Percentiles rank a stretch among this genome's conserved stretches.
phyloP scores from a whole-genome alignment of 768 basidiomycete species.

The Tephrocybe sp. region DNA sequence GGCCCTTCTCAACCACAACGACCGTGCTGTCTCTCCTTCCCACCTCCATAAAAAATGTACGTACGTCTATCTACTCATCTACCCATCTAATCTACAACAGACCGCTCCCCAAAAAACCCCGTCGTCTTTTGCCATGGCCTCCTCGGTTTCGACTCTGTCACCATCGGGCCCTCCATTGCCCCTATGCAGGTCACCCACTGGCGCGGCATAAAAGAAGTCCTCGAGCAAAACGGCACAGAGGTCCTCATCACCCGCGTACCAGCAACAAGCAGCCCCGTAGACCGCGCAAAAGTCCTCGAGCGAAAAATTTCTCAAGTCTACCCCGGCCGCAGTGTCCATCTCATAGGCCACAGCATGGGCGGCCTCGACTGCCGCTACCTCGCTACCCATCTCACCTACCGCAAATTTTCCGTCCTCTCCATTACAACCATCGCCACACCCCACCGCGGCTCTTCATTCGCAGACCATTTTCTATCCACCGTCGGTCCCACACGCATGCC shows the following conservation, averaged over 20 bases:
- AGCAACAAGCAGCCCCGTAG: slow-evolving; percentile 84
- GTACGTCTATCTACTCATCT: slow-evolving; percentile 22
- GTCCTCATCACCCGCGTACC: slow-evolving; percentile 94
- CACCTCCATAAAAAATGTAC: slow-evolving; percentile 61
- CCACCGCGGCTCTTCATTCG: slow-evolving; percentile 91
- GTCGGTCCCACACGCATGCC: slow-evolving; percentile 70
- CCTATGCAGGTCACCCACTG: slow-evolving; percentile 91
- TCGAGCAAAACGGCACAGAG: slow-evolving; percentile 85
- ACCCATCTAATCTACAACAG: slow-evolving; percentile 35
- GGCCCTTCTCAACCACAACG: slow-evolving; percentile 51
- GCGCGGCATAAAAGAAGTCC: slow-evolving; percentile 93
- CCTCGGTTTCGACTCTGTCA: slow-evolving; percentile 85
- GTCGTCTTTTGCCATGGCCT: slow-evolving; percentile 96
- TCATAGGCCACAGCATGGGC: slow-evolving; percentile 87
- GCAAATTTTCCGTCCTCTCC: slow-evolving; percentile 79
- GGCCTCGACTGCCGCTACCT: slow-evolving; percentile 94
- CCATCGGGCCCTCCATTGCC: slow-evolving; percentile 72
- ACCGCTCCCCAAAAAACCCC: slow-evolving; percentile 78
- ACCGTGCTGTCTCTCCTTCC: slow-evolving; percentile 47
- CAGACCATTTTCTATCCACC: slow-evolving; percentile 82
- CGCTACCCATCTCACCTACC: slow-evolving; percentile 72
- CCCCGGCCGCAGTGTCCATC: slow-evolving; percentile 82
- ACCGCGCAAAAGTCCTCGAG: slow-evolving; percentile 90
- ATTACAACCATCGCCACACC: slow-evolving; percentile 95
- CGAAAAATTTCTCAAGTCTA: slow-evolving; percentile 77